phyloP scores from a whole-genome alignment of 2,329 filamentous ascomycete genomes.

The Cordyceps cicadae region DNA sequence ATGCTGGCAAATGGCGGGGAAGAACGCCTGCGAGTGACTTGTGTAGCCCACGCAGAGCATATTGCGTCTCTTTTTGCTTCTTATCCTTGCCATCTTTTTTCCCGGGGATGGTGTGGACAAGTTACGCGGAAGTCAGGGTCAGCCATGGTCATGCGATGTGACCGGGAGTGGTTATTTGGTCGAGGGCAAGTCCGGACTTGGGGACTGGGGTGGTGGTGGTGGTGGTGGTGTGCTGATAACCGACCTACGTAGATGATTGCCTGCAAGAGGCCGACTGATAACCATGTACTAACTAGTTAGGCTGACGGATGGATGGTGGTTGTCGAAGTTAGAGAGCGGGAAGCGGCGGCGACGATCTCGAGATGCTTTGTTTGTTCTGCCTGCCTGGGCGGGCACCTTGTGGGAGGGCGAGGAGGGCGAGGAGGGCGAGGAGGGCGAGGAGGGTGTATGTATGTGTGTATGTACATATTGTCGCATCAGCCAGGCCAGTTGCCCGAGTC shows the following conservation, averaged over 20 bases:
- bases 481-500: not conserved
- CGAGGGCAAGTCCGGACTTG: too few relatives aligned
- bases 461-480: too few relatives aligned
- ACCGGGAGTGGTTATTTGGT: not conserved
- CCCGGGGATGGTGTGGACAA: not conserved
- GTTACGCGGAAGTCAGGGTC: not conserved
- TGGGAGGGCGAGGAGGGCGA: too few relatives aligned
- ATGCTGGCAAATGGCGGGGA: not conserved
- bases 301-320: too few relatives aligned
- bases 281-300: too few relatives aligned
- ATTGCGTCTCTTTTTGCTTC: not conserved
- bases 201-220: too few relatives aligned
- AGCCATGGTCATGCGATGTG: not conserved
- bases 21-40: not conserved
- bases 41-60: not conserved
- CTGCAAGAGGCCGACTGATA: too few relatives aligned
- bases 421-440: too few relatives aligned
- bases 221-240: too few relatives aligned
- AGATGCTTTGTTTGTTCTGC: too few relatives aligned
- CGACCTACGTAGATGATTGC: too few relatives aligned
- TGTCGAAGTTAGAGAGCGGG: not conserved
- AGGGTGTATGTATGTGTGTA: too few relatives aligned
- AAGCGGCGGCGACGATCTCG: not conserved
- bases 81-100: not conserved
- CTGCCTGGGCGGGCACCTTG: not conserved